phyloP scores from a whole-genome alignment of 169 alveolate genomes.

The Cryptosporidium canis region DNA sequence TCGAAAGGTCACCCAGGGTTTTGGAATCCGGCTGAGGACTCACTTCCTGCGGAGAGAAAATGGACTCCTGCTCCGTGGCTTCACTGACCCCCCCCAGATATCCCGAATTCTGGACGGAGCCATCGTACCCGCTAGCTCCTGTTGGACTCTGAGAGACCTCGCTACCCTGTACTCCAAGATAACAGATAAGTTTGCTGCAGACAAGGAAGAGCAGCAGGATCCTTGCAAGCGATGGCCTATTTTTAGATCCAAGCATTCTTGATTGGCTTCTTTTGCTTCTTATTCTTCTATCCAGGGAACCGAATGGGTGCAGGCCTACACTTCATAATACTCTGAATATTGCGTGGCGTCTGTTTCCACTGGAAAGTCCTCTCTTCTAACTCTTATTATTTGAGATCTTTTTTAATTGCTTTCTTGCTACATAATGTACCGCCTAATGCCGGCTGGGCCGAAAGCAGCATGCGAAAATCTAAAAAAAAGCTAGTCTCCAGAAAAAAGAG shows the following conservation, averaged over 20 bases:
- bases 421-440: constrained; percentile 1
- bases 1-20: constrained; percentile 15
- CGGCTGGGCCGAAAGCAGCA: too few species aligned
- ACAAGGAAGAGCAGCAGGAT: constrained; percentile 1
- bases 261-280: neutral
- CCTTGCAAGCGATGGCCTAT: constrained; percentile 3
- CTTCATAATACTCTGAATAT: constrained; percentile 9
- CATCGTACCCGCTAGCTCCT: neutral
- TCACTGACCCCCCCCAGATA: neutral
- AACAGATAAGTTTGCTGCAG: neutral
- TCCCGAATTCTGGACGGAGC: neutral
- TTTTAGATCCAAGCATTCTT: constrained; percentile 23
- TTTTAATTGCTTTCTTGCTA: neutral
- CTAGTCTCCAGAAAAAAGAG: neutral
- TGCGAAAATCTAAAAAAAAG: neutral
- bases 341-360: neutral
- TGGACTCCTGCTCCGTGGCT: neutral
- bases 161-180: neutral
- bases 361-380: neutral
- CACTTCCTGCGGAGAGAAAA: neutral
- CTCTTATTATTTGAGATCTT: constrained; percentile 4
- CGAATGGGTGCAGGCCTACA: neutral
- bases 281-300: neutral
- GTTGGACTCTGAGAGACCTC: neutral
- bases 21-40: neutral